Conservation (phyloP, 495 filamentous ascomycete species). For the Lichenothelia convexa region DNA sequence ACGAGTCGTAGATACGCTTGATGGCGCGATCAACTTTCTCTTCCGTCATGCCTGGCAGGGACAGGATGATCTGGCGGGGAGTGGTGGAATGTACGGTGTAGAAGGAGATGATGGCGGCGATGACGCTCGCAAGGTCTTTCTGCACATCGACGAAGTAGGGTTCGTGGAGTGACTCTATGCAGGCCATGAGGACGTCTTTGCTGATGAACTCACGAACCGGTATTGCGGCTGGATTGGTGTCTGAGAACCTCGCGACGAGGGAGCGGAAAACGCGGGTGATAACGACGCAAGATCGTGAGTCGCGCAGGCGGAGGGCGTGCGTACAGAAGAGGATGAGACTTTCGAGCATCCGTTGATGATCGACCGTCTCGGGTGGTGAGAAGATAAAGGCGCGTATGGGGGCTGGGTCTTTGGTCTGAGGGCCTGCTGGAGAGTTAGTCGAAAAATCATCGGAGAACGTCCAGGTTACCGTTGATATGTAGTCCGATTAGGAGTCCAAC, state of each 20-base stretch:
- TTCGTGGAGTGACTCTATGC: constrained; percentile 77
- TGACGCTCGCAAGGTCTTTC: constrained; percentile 74
- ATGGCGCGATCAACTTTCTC: constrained; percentile 43
- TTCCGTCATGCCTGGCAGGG: constrained; percentile 37
- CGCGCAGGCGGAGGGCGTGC: constrained; percentile 76
- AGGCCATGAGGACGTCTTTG: constrained; percentile 62
- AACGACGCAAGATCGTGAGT: constrained; percentile 71
- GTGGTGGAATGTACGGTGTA: constrained; percentile 48
- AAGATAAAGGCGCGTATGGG: constrained; percentile 45
- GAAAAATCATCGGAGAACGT: too few species aligned
- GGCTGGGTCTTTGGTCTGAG: constrained; percentile 30
- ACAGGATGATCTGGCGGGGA: constrained; percentile 35
- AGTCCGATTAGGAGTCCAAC: constrained; percentile 76
- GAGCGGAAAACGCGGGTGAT: constrained; percentile 70
- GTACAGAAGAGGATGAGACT: constrained; percentile 80
- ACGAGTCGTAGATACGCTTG: constrained; percentile 29
- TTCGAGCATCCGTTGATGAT: constrained; percentile 61
- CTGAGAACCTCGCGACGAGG: constrained; percentile 60
- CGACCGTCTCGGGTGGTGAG: too few species aligned
- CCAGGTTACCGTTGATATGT: constrained; percentile 31
- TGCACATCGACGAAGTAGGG: constrained; percentile 94
- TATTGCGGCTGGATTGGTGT: constrained; percentile 32
- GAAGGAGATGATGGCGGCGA: constrained; percentile 63
- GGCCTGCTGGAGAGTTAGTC: neutral
- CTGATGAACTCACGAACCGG: constrained; percentile 84